Conservation (phyloP, 371 early-diverging fungal species). For the Rhizopus sp. region DNA sequence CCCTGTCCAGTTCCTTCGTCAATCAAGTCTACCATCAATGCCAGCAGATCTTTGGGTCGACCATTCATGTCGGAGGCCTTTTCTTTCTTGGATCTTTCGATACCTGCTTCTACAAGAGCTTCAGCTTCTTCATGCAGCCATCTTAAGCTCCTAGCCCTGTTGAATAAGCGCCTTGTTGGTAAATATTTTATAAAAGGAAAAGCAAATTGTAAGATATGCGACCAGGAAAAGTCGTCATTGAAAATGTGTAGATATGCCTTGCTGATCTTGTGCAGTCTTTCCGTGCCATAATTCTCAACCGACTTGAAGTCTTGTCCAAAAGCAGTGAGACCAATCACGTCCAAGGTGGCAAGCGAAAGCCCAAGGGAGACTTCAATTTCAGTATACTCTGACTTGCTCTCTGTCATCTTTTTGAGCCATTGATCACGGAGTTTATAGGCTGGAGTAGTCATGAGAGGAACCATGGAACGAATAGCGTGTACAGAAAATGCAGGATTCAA, state of each 20-base stretch:
- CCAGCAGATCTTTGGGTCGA: constrained; percentile 32
- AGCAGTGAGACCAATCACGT: constrained; percentile 54
- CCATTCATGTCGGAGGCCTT: constrained; percentile 12
- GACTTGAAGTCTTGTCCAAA: constrained; percentile 54
- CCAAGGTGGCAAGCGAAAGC: constrained; percentile 24
- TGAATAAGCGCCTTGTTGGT: neutral
- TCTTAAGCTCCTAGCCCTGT: neutral
- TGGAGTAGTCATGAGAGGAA: constrained; percentile 39
- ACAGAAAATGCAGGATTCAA: constrained; percentile 63
- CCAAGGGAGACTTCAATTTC: neutral
- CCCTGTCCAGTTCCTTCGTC: constrained; percentile 42
- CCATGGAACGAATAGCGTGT: constrained; percentile 44
- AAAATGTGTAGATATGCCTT: neutral
- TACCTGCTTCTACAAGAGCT: neutral
- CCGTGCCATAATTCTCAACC: constrained; percentile 32
- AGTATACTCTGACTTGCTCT: neutral
- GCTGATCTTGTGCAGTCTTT: neutral
- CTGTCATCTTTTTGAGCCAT: constrained; percentile 27
- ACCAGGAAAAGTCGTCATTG: neutral
- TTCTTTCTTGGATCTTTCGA: neutral
- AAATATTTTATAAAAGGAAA: neutral
- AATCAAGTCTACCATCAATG: constrained; percentile 32
- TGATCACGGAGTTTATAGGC: constrained; percentile 26
- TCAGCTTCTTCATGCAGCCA: neutral
- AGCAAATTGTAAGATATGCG: neutral